Evolutionary conservation across 306 rosid genomes (phyloP), one percentile per base, ranked within the genome.

Genomic region (Vicia villosa): DNA sequence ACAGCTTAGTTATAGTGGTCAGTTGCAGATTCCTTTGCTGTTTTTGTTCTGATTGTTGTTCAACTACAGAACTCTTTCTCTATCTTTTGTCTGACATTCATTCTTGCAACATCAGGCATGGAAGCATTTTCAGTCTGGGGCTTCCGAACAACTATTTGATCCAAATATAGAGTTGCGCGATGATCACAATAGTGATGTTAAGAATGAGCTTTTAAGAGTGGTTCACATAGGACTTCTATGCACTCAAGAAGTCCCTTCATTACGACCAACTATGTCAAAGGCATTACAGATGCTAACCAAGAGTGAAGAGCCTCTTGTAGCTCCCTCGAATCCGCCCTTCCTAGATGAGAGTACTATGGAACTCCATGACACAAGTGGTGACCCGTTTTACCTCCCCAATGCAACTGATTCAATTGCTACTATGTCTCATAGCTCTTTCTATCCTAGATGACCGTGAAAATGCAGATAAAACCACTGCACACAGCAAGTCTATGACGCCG

Each of bases 291-390:
- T 94, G 96, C 82, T 94, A 54, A 84, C 80, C 52, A 86, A 75
- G 68, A 80, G 79, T 67, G 97, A 88, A 73, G 88, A 81, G 75
- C 21, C 24, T 17, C 91, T 87, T 24, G 92, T 86, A 17, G 79
- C 89, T 40, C 99, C 99, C 30, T 80, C 87, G 32, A 90, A 81
- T 78, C 99, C 96, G 24, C 97, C 99, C 1, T 94, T 94, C 84
- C 63, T 87, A 30, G 96, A 94, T 69, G 96, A 94, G 81, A 84
- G 34, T 73, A 88, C 92, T 4, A 88, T 94, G 99, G 96, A 87
- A 75, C 82, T 94, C 54, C 78, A 81, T 59, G 91, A 84, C 77
- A 75, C 77, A 4, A 68, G 66, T 19, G 91, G 80, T 8, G 73
- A 84, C 70, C 86, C 86, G 19, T 69, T 78, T 30, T 68, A 75